phyloP scores from a whole-genome alignment of 2,329 filamentous ascomycete genomes.

The Colletotrichum spaethianum region DNA sequence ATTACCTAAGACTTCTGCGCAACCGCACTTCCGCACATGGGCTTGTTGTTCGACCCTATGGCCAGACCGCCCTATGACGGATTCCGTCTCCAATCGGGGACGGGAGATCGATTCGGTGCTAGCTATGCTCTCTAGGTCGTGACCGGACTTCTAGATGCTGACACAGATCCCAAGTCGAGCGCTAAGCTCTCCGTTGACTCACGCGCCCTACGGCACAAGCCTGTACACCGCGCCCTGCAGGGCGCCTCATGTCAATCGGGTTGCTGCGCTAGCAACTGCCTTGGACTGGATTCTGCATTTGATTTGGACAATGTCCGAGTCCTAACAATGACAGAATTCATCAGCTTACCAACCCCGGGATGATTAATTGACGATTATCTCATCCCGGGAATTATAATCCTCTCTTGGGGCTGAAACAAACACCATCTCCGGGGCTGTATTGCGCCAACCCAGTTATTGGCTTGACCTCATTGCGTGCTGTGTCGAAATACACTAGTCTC shows the following conservation, averaged over 20 bases:
- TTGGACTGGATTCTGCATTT: background rate
- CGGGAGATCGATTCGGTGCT: slow-evolving; percentile 17
- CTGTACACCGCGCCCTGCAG: slow-evolving; percentile 26
- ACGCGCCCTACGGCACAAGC: background rate
- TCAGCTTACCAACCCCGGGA: slow-evolving; percentile 16
- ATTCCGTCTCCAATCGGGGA: slow-evolving; percentile 14
- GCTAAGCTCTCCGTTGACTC: slow-evolving; percentile 12
- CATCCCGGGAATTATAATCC: slow-evolving; percentile 4
- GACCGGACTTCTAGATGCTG: slow-evolving; percentile 14
- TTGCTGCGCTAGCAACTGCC: slow-evolving; percentile 2
- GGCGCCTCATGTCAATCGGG: slow-evolving; percentile 26
- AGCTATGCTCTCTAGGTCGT: background rate
- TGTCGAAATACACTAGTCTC: background rate
- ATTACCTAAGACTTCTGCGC: slow-evolving; percentile 29
- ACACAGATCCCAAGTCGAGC: background rate
- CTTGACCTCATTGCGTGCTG: slow-evolving; percentile 23
- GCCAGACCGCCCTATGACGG: background rate
- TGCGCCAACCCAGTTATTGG: slow-evolving; percentile 1
- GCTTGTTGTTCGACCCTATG: background rate
- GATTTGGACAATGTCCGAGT: slow-evolving; percentile 2
- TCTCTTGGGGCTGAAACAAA: slow-evolving; percentile 3
- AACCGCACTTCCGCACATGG: slow-evolving; percentile 27
- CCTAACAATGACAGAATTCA: background rate
- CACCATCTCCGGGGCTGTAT: slow-evolving; percentile 9
- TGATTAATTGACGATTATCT: background rate